Evolutionary conservation across 495 filamentous ascomycete species (phyloP).

Genomic region (Aspergillus hancockii): DNA sequence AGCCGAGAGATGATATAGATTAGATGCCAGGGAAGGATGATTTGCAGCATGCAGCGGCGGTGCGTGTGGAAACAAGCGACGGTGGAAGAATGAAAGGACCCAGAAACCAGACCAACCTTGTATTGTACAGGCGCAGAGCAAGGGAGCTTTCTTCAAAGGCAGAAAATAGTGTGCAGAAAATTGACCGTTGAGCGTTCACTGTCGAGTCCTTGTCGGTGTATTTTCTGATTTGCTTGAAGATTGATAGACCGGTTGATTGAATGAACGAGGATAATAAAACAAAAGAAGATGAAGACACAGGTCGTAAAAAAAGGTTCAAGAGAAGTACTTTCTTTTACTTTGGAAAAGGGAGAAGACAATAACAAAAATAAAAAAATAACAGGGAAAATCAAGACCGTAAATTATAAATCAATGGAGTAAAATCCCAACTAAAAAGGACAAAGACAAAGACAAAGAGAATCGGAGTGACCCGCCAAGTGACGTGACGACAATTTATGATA

Average conservation of each 20-base stretch:
- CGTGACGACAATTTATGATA: constrained; percentile 5
- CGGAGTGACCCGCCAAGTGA: constrained; percentile 13
- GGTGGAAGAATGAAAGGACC: constrained; percentile 15
- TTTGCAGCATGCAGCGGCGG: constrained; percentile 38
- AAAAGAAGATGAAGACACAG: constrained; percentile 6
- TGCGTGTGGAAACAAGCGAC: constrained; percentile 22
- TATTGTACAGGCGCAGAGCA: constrained; percentile 4
- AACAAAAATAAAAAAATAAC: constrained; percentile 8
- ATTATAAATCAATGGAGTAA: constrained; percentile 10
- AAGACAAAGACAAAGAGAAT: constrained; percentile 20
- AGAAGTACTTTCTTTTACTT: not conserved
- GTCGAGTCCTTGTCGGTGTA: constrained; percentile 2
- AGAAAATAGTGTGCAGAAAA: constrained; percentile 4
- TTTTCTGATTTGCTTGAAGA: not conserved
- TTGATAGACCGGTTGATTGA: constrained; percentile 9
- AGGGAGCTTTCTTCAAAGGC: constrained; percentile 8
- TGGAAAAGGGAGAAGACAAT: not conserved
- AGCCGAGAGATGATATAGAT: constrained; percentile 11
- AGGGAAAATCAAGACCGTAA: constrained; percentile 11
- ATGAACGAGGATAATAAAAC: constrained; percentile 4
- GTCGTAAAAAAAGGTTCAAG: constrained; percentile 1
- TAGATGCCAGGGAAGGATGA: constrained; percentile 27
- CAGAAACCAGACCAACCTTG: constrained; percentile 16
- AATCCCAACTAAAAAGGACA: not conserved
- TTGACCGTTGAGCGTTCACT: constrained; percentile 7